A percentile compares a stretch with the other conserved stretches of the same genome.
Evolutionary conservation across 2,329 filamentous ascomycete genomes (phyloP).

Genomic region (Pseudocercospora eumusae): DNA sequence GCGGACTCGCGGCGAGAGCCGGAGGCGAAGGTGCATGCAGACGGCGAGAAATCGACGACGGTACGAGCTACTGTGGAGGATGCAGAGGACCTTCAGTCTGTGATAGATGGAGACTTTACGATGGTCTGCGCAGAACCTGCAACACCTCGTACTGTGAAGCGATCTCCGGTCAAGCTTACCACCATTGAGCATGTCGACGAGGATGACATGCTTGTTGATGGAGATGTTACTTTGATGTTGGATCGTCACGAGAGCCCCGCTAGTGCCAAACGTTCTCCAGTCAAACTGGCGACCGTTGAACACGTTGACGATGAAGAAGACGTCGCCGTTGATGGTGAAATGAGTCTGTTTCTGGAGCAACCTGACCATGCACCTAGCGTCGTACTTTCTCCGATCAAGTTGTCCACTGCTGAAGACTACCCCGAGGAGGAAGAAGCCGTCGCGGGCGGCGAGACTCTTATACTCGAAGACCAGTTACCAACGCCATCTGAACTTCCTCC

Average conservation of each 20-base stretch:
- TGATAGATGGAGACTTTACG: constrained; percentile 36
- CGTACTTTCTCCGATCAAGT: constrained; percentile 13
- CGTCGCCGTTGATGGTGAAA: constrained; percentile 13
- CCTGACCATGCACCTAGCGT: neutral
- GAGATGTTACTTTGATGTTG: constrained; percentile 16
- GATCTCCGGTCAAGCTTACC: constrained; percentile 14
- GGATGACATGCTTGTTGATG: constrained; percentile 9
- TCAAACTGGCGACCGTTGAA: constrained; percentile 17
- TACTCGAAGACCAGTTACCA: constrained; percentile 7
- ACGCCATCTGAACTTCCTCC: constrained; percentile 2
- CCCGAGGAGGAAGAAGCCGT: constrained; percentile 13
- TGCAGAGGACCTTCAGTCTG: neutral
- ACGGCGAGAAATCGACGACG: neutral
- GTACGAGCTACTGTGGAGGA: constrained; percentile 14
- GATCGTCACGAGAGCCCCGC: neutral
- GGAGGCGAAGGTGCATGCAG: neutral
- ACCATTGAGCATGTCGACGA: constrained; percentile 15
- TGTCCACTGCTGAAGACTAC: constrained; percentile 13
- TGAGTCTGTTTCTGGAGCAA: constrained; percentile 16
- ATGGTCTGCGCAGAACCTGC: constrained; percentile 12
- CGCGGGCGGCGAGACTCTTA: constrained; percentile 16
- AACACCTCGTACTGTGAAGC: constrained; percentile 8
- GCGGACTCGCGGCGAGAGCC: constrained; percentile 15
- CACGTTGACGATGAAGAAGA: constrained; percentile 12
- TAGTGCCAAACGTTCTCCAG: constrained; percentile 6